Base-by-base conservation (phyloP, 345 rosid species). In the Alliaria petiolata region DNA sequence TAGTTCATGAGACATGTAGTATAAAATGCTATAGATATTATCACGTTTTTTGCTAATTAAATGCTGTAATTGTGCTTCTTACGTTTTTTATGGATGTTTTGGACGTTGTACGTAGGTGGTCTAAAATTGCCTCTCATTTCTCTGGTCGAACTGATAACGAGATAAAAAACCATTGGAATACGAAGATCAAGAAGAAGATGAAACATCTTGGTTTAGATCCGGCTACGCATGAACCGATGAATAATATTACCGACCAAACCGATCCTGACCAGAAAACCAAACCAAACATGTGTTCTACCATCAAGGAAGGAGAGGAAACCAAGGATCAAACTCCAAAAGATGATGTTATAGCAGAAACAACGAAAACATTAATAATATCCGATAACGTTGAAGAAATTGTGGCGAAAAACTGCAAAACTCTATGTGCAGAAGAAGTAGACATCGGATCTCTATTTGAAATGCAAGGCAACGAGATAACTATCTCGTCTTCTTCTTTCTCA, bases 91-190 rank as follows among this genome's bases (percentile, higher is more conserved):
- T 52, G 49, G 15, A 60, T 59, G 50, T 31, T 44, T 71, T 72
- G 64, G 63, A 64, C 40, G 51, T 64, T 4, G 60, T n/a, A n/a
- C n/a, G n/a, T 14, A 93, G 98, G 81, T 93, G 98, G 98, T 90
- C 98, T 2, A 93, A 90, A 78, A 90, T 93, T 47, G 98, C 98
- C 36, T 76, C 97, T 8, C 89, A 88, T 83, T 85, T 93, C 76
- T 87, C 95, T 0, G 98, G 98, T 12, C 87, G 98, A 9, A 90
- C 98, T 3, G 98, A 93, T 67, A 93, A 93, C 33, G 98, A 93
- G 71, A 90, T 93, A 57, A 93, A 93, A 75, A 93, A 93, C 64
- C 98, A 93, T 20, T 93, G 98, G 98, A 93, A 90, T 43, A 90
- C 97, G 2, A 71, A 85, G 67, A 93, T 93, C 78, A 93, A 90